These are phyloP conservation scores for Podaxis sp. DNA, from an alignment of 768 basidiomycete species.

Conservation along the genomic window DNA sequence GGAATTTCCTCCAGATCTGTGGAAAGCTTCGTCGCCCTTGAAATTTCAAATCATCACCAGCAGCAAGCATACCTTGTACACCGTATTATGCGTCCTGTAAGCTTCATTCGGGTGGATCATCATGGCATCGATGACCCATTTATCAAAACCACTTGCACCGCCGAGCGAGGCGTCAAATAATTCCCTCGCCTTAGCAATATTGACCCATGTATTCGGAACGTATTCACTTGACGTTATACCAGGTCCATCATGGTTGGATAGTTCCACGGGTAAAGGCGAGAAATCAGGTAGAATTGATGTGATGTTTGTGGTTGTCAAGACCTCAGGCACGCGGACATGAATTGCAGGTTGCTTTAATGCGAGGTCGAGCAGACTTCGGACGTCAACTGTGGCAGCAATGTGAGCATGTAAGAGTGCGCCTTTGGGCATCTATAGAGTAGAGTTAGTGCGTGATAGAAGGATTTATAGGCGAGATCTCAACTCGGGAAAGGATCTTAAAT, in stretches of 20 bases:
- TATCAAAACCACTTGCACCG: slow-evolving; percentile 63
- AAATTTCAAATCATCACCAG: not conserved
- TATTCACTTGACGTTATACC: slow-evolving; percentile 43
- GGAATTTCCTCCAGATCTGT: slow-evolving; percentile 78
- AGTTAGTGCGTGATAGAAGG: not conserved
- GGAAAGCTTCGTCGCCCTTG: not conserved
- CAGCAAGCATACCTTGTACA: slow-evolving; percentile 44
- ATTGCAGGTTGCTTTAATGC: slow-evolving; percentile 55
- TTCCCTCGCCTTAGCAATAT: slow-evolving; percentile 48
- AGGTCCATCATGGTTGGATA: slow-evolving; percentile 23
- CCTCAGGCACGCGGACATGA: slow-evolving; percentile 48
- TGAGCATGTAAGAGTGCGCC: slow-evolving; percentile 73
- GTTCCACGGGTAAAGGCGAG: slow-evolving; percentile 36
- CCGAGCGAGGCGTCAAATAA: slow-evolving; percentile 48
- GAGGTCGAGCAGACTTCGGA: slow-evolving; percentile 42
- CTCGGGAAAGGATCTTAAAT: slow-evolving; percentile 27
- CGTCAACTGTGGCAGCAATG: slow-evolving; percentile 68
- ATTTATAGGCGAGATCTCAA: not conserved
- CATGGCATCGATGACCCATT: slow-evolving; percentile 55
- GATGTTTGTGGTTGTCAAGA: slow-evolving; percentile 38
- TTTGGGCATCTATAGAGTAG: slow-evolving; percentile 65
- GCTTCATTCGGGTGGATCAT: slow-evolving; percentile 70
- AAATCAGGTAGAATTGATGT: slow-evolving; percentile 47
- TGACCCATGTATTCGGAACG: slow-evolving; percentile 45
- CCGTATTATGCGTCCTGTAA: slow-evolving; percentile 68